Evolutionary conservation across 2,329 filamentous ascomycete genomes (phyloP), one percentile per base, ranked within the genome.

Genomic region (Fusarium sp.): DNA sequence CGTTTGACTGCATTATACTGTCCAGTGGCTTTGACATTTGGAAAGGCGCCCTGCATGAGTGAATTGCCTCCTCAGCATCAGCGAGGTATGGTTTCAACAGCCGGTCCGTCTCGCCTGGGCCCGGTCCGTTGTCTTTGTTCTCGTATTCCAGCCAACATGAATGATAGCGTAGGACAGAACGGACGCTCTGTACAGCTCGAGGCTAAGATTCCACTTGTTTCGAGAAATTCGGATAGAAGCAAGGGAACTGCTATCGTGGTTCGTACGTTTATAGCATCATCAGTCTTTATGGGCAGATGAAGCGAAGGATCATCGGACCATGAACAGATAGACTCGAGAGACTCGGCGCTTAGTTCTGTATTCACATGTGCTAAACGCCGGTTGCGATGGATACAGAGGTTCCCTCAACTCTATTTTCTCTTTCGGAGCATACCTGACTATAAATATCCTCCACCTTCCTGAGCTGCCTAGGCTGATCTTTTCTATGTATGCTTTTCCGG

Each of bases 171-270:
- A 45, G 51, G 62, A 64, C 51, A 64, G 34, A 64, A 50, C 18
- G 44, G 44, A 58, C 57, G 43, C 28, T 30, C 14, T 34, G 31
- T 19, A 51, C 31, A n/a, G 31, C 49, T 41, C 41, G 25, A 50
- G 30, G 21, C 26, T 39, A 39, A 48, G 52, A 63, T 69, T 45
- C 68, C 68, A 63, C 70, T 72, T 74, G 52, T 54, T 74, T 74
- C 70, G 58, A 71, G 70, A 75, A 75, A 67, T 60, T 31, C 34
- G 41, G 55, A 51, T 67, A 11, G 66, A 73, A 72, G 37, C 21
- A 23, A 44, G 18, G 44, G 19, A 45, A 21, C 26, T 34, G 16
- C 39, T 44, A 41, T 19, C 45, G 34, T 61, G 60, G 58, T 62
- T 55, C 52, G 31, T 58, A 45, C 53, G 25, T 55, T 46, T 56